Base-by-base conservation (phyloP, 345 rosid genomes). In the Draba incana region DNA sequence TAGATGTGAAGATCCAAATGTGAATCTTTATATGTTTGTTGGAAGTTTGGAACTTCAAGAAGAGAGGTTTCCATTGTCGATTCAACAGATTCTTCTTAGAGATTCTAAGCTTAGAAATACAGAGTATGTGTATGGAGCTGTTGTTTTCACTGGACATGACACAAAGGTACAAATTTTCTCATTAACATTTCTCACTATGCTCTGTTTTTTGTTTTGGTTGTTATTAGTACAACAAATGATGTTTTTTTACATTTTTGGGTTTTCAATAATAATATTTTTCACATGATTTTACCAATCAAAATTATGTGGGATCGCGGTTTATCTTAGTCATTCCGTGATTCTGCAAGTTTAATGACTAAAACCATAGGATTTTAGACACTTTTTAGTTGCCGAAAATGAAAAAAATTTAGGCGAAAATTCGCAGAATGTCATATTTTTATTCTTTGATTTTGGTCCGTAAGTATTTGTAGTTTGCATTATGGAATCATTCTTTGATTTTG, bases 1-100 rank as follows among this genome's bases (percentile, higher is more conserved):
- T 64, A 81, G 80, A 83, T 93, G 98, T 66, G 97, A 93, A 81
- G 97, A 90, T 65, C 98, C 98, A 38, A 92, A 92, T 82, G 90
- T 90, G 39, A 85, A 90, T 80, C 79, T 93, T 58, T 93, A 93
- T 64, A 69, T 90, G 20, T 93, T 88, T 49, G 80, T 93, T 60
- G 97, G 98, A 62, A 84, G 68, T 49, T 76, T 90, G 77, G 91
- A 85, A 12, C 81, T 74, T 39, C 86, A 82, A 69, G 86, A 79
- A 69, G 81, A 83, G 46, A 85, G 78, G 28, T 65, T 78, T 41
- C 92, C 98, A 6, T 89, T 90, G 54, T 74, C 84, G 57, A 88
- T 92, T 72, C 97, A 86, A 59, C 96, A 90, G 76, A 85, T 92
- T 79, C 93, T 93, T 57, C 88, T 93, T 3, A 66, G 98, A 60